A percentile compares a stretch with the other conserved stretches of the same genome.
phyloP scores from a whole-genome alignment of 805 yeast species.

The Isabelozyma heimii region DNA sequence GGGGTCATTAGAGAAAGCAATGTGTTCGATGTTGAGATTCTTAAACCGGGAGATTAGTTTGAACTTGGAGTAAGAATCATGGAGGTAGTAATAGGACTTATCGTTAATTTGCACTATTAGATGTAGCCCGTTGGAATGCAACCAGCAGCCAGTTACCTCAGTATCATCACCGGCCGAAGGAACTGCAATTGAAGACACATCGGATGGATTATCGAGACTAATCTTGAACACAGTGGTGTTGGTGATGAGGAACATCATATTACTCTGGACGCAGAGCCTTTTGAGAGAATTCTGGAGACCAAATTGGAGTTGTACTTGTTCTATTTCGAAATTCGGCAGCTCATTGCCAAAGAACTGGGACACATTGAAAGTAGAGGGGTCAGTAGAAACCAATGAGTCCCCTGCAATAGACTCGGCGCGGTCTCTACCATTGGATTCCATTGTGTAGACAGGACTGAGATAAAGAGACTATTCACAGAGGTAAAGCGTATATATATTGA shows the following conservation, averaged over 20 bases:
- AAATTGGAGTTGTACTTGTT: slow-evolving; percentile 40
- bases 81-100: slow-evolving; percentile 26
- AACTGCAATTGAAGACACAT: slow-evolving; percentile 13
- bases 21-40: slow-evolving; percentile 19
- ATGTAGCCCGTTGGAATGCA: slow-evolving; percentile 36
- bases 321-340: slow-evolving; percentile 26
- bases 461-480: background rate
- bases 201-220: slow-evolving; percentile 34
- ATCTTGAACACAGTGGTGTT: slow-evolving; percentile 22
- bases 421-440: background rate
- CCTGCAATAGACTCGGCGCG: background rate
- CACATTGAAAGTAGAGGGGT: background rate
- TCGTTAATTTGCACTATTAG: slow-evolving; percentile 26
- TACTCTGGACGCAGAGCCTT: slow-evolving; percentile 26
- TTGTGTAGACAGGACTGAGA: background rate
- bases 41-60: slow-evolving; percentile 32
- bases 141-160: slow-evolving; percentile 28
- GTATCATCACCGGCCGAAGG: slow-evolving; percentile 4
- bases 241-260: slow-evolving; percentile 32
- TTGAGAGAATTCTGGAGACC: slow-evolving; percentile 22
- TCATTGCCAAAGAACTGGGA: background rate
- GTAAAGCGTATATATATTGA: background rate
- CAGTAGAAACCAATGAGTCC: background rate
- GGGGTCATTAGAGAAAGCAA: slow-evolving; percentile 19
- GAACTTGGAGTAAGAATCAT: slow-evolving; percentile 27